Percentiles rank a stretch among this genome's conserved stretches.
phyloP scores from a whole-genome alignment of 192 early-diverging fungal genomes.

The Backusella tuberculispora region DNA sequence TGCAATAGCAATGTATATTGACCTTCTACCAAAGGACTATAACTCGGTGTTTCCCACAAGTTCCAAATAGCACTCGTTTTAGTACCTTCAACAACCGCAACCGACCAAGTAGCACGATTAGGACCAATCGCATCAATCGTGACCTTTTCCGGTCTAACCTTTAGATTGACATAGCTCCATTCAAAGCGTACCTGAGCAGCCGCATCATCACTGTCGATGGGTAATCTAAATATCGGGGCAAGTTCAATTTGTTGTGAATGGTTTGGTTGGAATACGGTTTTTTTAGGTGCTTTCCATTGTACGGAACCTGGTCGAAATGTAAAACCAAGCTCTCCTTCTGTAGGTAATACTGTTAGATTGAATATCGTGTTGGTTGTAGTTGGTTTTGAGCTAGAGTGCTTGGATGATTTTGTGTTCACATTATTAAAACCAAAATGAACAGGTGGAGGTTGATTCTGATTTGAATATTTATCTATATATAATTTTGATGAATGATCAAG shows the following conservation, averaged over 20 bases:
- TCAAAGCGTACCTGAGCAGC: neutral
- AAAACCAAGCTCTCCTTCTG: neutral
- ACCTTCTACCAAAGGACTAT: constrained; percentile 8
- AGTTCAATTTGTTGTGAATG: neutral
- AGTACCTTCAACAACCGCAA: neutral
- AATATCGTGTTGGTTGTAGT: neutral
- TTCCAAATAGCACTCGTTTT: neutral
- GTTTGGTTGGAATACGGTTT: neutral
- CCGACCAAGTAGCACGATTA: neutral
- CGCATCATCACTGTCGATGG: neutral
- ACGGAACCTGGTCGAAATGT: constrained; percentile 14
- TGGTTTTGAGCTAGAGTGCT: neutral
- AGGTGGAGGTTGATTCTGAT: neutral
- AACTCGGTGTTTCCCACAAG: constrained; percentile 7
- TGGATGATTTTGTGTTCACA: neutral
- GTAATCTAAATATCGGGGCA: constrained; percentile 1
- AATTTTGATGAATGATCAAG: neutral
- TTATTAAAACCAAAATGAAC: neutral
- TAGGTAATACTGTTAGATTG: neutral
- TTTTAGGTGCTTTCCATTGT: constrained; percentile 18
- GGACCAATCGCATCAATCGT: constrained; percentile 11
- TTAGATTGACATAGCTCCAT: neutral
- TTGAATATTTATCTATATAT: neutral
- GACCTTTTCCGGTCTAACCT: constrained; percentile 8
- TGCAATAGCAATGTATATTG: neutral